Percentiles rank a stretch among this genome's conserved stretches.
Evolutionary conservation across 768 basidiomycete species (phyloP).

Genomic region (Naematelia encephala): DNA sequence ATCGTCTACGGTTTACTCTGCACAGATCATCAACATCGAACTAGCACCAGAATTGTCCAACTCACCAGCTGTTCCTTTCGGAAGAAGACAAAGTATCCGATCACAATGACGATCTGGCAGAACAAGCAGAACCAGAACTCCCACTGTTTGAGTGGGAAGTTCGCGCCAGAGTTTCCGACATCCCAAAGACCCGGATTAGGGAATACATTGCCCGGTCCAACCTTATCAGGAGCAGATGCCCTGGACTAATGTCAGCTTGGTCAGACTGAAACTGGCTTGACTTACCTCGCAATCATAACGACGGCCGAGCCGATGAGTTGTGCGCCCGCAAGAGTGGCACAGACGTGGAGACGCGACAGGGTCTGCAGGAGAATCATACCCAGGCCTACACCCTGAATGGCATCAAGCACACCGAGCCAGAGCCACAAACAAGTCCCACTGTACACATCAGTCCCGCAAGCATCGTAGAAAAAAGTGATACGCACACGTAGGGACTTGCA

Average conservation of each 20-base stretch:
- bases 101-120: constrained; percentile 66
- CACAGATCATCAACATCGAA: background rate
- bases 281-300: constrained; percentile 78
- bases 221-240: constrained; percentile 42
- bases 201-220: constrained; percentile 86
- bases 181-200: constrained; percentile 90
- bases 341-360: constrained; percentile 86
- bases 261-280: background rate
- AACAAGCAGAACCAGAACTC: constrained; percentile 80
- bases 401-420: constrained; percentile 92
- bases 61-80: constrained; percentile 77
- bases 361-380: constrained; percentile 56
- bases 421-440: constrained; percentile 80
- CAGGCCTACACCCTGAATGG: constrained; percentile 88
- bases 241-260: constrained; percentile 11
- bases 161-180: constrained; percentile 55
- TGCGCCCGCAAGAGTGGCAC: constrained; percentile 84
- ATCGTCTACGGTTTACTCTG: constrained; percentile 23
- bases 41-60: background rate
- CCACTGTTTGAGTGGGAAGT: constrained; percentile 48
- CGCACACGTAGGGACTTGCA: constrained; percentile 72
- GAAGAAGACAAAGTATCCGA: constrained; percentile 96
- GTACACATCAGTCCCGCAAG: background rate
- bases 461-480: background rate
- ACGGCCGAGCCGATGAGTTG: constrained; percentile 85